A percentile compares a stretch with the other conserved stretches of the same genome.
Evolutionary conservation across 108 stramenopile species (phyloP).

Genomic region (Skeletonema marinoi): DNA sequence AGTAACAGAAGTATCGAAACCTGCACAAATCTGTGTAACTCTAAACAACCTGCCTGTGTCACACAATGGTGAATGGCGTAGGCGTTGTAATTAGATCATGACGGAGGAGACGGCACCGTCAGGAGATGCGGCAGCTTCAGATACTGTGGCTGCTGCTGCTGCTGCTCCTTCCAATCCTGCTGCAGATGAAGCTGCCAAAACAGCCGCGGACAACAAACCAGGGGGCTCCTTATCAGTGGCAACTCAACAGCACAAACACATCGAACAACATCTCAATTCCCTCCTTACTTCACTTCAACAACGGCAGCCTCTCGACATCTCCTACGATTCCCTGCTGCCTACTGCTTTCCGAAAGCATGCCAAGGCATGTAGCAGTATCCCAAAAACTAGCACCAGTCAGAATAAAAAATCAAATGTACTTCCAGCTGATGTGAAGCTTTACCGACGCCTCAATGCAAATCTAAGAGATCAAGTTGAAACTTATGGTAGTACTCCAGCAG

Average conservation of each 20-base stretch:
- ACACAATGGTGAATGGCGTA: no score
- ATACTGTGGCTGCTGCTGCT: neutral
- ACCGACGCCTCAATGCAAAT: conserved; percentile 48
- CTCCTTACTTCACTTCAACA: conserved; percentile 38
- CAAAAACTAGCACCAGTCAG: conserved; percentile 2
- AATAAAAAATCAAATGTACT: conserved; percentile 21
- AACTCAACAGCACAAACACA: conserved; percentile 33
- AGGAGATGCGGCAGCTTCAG: neutral
- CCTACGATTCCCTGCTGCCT: conserved; percentile 68
- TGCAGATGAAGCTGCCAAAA: conserved; percentile 1
- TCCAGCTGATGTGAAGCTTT: conserved; percentile 43
- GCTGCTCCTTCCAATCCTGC: neutral
- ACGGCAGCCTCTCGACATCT: conserved; percentile 78
- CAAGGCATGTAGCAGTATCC: conserved; percentile 44
- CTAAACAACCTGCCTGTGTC: no score
- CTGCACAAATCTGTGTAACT: no score
- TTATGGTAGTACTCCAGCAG: conserved; percentile 53
- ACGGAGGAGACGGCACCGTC: neutral
- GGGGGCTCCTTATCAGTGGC: neutral
- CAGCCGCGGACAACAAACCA: neutral
- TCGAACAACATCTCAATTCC: conserved; percentile 33
- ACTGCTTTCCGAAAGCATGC: conserved; percentile 55
- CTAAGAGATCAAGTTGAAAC: conserved; percentile 66
- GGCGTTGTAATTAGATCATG: no score
- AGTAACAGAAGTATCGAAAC: neutral